phyloP scores from a whole-genome alignment of 1,284 basidiomycete species.

The Schizophyllum commune region DNA sequence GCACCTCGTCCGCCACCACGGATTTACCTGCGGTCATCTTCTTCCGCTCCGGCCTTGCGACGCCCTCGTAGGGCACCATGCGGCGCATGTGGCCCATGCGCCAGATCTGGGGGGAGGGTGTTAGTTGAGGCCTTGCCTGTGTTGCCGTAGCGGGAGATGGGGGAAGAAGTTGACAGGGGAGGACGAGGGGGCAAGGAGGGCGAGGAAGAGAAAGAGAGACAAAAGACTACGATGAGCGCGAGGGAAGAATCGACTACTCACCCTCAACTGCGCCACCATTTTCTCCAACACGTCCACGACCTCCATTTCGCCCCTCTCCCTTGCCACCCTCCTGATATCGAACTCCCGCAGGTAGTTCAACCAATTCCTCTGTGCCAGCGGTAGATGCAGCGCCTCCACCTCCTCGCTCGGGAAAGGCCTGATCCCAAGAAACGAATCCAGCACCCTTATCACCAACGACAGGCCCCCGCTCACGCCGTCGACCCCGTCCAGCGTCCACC shows the following conservation, averaged over 20 bases:
- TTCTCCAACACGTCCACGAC: slow-evolving; percentile 12
- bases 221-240: neutral
- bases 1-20: slow-evolving; percentile 9
- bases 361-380: slow-evolving; percentile 13
- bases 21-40: slow-evolving; percentile 18
- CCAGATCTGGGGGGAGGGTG: slow-evolving; percentile 10
- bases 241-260: slow-evolving; percentile 6
- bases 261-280: slow-evolving; percentile 16
- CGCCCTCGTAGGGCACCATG: slow-evolving; percentile 16
- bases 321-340: slow-evolving; percentile 12
- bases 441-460: slow-evolving; percentile 13
- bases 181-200: no score
- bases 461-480: slow-evolving; percentile 17
- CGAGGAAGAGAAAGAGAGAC: no score
- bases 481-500: slow-evolving; percentile 17
- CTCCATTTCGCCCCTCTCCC: slow-evolving; percentile 7
- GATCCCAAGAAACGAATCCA: slow-evolving; percentile 16
- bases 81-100: slow-evolving; percentile 17
- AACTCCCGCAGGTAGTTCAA: slow-evolving; percentile 14
- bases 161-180: no score
- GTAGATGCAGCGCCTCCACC: slow-evolving; percentile 14
- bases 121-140: neutral
- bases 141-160: no score
- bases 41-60: slow-evolving; percentile 15
- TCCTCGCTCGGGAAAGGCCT: slow-evolving; percentile 13